Base-by-base conservation (phyloP, 2,329 filamentous ascomycete genomes). In the Plenodomus tracheiphilus region DNA sequence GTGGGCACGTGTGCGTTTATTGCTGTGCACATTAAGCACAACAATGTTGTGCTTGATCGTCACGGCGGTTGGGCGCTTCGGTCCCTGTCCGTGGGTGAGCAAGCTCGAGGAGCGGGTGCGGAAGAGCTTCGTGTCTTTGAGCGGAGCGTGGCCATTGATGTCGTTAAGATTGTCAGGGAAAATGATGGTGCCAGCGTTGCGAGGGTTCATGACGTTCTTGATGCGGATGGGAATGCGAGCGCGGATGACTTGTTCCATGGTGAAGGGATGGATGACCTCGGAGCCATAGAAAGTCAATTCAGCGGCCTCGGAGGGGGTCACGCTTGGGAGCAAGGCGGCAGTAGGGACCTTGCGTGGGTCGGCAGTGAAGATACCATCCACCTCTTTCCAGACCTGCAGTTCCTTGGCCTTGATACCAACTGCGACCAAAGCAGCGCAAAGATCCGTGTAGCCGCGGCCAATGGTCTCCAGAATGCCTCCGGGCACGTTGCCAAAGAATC, bases 381-480 rank as follows among this genome's bases (percentile, higher is more conserved):
- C 94, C 71, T 99, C 94, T 77, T 99, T 99, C 94, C 94, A 97
- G 56, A 99, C 89, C 73, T 99, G 94, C 43, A 99, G 81, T 73
- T 99, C 94, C 45, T 87, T 79, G 1, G 94, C 94, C 62, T 84
- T 80, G n/a, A 95, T 78, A 3, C 91, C 93, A 9, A 99, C 93
- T 1, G 94, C 91, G 43, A 92, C 87, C 15, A 99, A 79, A 5
- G 94, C 92, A 11, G 94, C 93, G 71, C 94, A 97, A 39, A 99
- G 82, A 74, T 99, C 94, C 9, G 94, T 97, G 74, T 99, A 99
- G 22, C 94, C 94, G 62, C 94, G 87, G 17, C 94, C 94, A 56
- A 99, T 89, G 61, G 95, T 88, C 62, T 93, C 89, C 62, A 99
- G 84, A 48, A 99, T 81, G 53, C 92, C 93, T 13, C 92, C 92